Evolutionary conservation across 768 basidiomycete species (phyloP), one percentile per base, ranked within the genome.

Genomic region (Serendipita vermifera): DNA sequence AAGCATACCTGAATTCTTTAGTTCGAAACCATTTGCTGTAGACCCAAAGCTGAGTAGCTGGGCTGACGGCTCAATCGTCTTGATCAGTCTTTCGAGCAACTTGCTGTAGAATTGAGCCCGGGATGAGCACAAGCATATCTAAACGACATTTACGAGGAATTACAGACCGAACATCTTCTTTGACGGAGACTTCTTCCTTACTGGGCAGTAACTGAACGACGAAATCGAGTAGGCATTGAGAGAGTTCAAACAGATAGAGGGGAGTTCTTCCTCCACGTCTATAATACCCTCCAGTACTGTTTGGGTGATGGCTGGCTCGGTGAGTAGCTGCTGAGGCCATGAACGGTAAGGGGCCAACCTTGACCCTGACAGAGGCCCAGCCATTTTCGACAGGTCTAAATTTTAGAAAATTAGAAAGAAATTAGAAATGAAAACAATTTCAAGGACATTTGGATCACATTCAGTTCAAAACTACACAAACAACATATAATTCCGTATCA

Each of bases 21-120:
- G 79, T 67, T 89, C 92, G 74, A 98, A 94, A 58, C 93, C 92
- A 65, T 97, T 98, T 9, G 92, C 93, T 33, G 90, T 96, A 66
- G 89, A 92, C 32, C 94, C 94, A 67, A 99, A 99, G 57, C 91
- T 90, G 62, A 94, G 70, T 62, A 99, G 73, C 55, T 88, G 82
- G 61, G 87, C 87, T 63, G 89, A 79, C 39, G 92, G 93, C 68
- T 93, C 88, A 70, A 99, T 88, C 40, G 88, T 92, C 66, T 88
- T 80, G 67, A 94, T 94, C 70, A 99, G 82, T 63, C 88, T 80
- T 73, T 99, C 93, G 56, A 99, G 83, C 64, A 93, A 77, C 69
- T 88, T 89, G 46, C 46, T 51, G 20, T 43, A 26, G 7, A 24
- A 24, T 27, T n/a, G 27, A 15, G n/a, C n/a, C n/a, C n/a, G n/a